Evolutionary conservation across 768 basidiomycete species (phyloP).

Genomic region (Auricularia auricula-judae): DNA sequence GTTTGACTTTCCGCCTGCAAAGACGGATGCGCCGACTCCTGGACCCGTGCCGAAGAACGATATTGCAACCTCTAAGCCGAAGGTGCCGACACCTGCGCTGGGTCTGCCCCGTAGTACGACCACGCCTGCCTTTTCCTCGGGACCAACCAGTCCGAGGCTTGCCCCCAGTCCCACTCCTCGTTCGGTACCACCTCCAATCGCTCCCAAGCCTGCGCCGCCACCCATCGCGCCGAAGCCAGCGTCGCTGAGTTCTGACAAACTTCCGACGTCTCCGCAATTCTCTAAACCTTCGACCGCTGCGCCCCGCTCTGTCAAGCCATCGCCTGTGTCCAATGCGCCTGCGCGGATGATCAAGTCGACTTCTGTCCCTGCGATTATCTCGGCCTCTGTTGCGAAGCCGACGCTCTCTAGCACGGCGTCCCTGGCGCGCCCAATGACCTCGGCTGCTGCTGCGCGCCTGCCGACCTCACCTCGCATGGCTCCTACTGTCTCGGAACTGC

Average conservation of each 20-base stretch:
- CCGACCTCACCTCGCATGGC: conserved; percentile 2
- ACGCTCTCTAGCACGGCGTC: conserved; percentile 69
- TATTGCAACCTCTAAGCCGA: no score
- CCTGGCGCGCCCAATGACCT: conserved; percentile 38
- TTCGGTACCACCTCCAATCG: neutral
- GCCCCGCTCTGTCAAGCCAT: neutral
- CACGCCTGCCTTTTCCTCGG: neutral
- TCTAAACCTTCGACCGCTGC: neutral
- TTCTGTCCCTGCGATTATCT: conserved; percentile 57
- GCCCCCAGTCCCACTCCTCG: neutral
- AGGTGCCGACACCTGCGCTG: neutral
- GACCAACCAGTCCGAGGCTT: neutral
- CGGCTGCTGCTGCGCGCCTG: conserved; percentile 3
- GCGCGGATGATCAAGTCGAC: conserved; percentile 44
- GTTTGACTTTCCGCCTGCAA: neutral
- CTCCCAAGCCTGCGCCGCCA: neutral
- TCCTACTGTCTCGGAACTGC: conserved; percentile 3
- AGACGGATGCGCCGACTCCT: conserved; percentile 21
- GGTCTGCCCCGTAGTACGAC: no score
- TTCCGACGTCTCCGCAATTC: neutral
- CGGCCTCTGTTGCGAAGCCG: conserved; percentile 63
- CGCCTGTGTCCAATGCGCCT: conserved; percentile 5
- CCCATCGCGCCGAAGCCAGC: neutral
- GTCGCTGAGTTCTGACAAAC: neutral
- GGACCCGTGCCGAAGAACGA: conserved; percentile 1